Conservation (phyloP, 1,284 basidiomycete species). For the Puccinia horiana region DNA sequence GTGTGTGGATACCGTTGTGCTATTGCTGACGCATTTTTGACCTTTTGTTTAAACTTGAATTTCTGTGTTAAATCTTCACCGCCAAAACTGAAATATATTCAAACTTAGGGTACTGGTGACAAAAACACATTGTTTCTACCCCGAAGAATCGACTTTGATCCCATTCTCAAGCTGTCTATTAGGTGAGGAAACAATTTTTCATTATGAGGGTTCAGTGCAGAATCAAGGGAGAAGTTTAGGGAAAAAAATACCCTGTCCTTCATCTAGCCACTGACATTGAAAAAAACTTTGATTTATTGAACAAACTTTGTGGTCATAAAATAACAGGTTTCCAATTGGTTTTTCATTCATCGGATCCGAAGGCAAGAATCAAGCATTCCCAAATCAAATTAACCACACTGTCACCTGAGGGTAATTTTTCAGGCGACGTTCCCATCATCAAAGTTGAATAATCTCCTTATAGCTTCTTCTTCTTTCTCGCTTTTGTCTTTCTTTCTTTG, state of each 20-base stretch:
- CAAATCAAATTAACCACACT: slow-evolving; percentile 44
- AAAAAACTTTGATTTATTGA: slow-evolving; percentile 2
- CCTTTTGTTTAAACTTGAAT: background rate
- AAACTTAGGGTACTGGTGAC: slow-evolving; percentile 44
- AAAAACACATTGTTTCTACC: slow-evolving; percentile 50
- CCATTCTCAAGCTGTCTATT: slow-evolving; percentile 48
- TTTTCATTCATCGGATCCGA: slow-evolving; percentile 48
- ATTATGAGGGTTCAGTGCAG: background rate
- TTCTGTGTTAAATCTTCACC: background rate
- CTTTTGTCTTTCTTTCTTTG: background rate
- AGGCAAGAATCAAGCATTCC: slow-evolving; percentile 49
- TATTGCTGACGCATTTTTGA: background rate
- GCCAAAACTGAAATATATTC: background rate
- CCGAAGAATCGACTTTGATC: slow-evolving; percentile 41
- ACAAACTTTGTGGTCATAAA: background rate
- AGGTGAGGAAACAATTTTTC: slow-evolving; percentile 22
- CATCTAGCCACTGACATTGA: background rate
- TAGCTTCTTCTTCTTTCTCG: background rate
- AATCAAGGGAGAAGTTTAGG: background rate
- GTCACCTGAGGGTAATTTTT: slow-evolving; percentile 7
- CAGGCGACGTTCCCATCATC: slow-evolving; percentile 37
- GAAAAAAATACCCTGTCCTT: background rate
- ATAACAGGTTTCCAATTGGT: slow-evolving; percentile 46
- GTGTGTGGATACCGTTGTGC: background rate
- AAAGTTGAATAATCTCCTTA: slow-evolving; percentile 29